Evolutionary conservation across 306 rosid genomes (phyloP).

Genomic region (Alnus glutinosa): DNA sequence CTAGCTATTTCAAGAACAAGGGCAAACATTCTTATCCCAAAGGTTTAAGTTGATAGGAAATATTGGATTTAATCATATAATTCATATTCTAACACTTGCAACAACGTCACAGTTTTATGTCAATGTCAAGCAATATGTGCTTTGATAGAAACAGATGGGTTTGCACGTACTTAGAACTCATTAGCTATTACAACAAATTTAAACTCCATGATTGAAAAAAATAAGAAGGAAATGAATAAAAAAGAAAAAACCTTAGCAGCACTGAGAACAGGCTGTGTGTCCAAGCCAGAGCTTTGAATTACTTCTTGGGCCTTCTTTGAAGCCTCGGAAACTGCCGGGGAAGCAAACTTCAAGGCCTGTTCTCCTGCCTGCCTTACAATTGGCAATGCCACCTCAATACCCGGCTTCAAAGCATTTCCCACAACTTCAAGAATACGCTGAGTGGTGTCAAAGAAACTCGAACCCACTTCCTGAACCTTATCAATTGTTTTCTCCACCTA

Average conservation of each 20-base stretch:
- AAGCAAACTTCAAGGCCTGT: conserved; percentile 72
- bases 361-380: conserved; percentile 71
- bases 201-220: not conserved
- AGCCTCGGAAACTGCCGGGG: conserved; percentile 78
- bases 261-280: conserved; percentile 56
- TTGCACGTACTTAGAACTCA: not conserved
- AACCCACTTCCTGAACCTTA: conserved; percentile 74
- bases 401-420: conserved; percentile 69
- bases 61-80: not conserved
- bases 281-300: conserved; percentile 70
- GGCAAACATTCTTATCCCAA: not conserved
- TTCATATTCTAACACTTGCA: not conserved
- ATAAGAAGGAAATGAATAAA: too few relatives aligned
- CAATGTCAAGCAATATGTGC: not conserved
- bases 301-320: conserved; percentile 81
- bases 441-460: conserved; percentile 52
- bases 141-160: not conserved
- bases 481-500: conserved; percentile 84
- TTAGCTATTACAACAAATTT: not conserved
- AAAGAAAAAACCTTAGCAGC: conserved; percentile 71
- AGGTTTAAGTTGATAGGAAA: not conserved
- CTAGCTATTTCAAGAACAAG: not conserved
- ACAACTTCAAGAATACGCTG: conserved; percentile 45
- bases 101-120: not conserved
- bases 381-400: conserved; percentile 67